A percentile compares a stretch with the other conserved stretches of the same genome.
Conservation (phyloP, 2,329 filamentous ascomycete species). For the Alternaria hordeiaustralica region DNA sequence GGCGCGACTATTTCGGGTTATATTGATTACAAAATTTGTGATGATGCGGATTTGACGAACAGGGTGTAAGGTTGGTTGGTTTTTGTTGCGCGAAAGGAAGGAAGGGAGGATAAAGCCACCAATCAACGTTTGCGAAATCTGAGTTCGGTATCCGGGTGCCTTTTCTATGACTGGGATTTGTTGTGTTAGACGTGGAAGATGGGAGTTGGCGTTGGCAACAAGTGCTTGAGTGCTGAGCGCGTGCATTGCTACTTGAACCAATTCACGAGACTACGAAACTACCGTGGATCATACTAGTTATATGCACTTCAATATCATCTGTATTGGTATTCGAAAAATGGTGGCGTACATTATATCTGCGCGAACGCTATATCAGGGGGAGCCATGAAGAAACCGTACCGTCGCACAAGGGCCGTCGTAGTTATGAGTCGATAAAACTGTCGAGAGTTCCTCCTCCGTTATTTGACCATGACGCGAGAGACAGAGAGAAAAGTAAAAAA, state of each 20-base stretch:
- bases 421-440: neutral
- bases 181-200: neutral
- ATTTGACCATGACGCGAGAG: neutral
- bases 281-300: neutral
- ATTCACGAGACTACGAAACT: too few species aligned
- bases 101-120: neutral
- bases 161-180: neutral
- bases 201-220: neutral
- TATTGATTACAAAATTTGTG: neutral
- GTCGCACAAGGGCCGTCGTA: neutral
- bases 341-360: neutral
- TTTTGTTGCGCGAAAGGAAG: neutral
- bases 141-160: neutral
- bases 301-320: neutral
- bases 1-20: neutral
- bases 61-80: neutral
- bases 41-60: neutral
- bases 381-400: neutral
- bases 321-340: neutral
- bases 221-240: too few species aligned
- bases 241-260: too few species aligned
- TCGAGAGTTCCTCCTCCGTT: neutral
- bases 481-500: neutral
- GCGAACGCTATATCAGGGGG: neutral
- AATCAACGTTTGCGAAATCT: neutral